phyloP scores from a whole-genome alignment of 2,329 filamentous ascomycete species.

The Sporothrix protearum region DNA sequence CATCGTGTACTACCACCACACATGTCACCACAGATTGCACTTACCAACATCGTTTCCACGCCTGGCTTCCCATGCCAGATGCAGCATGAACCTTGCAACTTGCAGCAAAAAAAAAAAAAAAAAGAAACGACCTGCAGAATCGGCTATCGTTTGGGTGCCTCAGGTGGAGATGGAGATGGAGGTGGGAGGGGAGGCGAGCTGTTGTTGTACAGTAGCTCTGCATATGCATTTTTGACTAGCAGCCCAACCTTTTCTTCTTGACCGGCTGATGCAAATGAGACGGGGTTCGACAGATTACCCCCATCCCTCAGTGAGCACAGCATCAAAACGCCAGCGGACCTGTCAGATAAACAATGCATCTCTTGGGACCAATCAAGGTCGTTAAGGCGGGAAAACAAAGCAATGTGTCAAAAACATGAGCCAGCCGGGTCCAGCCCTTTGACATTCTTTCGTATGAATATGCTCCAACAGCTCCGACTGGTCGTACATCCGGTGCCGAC shows the following conservation, averaged over 20 bases:
- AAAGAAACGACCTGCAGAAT: conserved; percentile 17
- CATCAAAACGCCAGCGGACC: background rate
- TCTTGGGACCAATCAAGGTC: background rate
- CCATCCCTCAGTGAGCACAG: background rate
- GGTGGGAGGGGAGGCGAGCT: background rate
- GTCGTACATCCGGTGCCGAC: background rate
- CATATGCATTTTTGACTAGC: background rate
- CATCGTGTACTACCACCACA: background rate
- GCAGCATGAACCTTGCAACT: background rate
- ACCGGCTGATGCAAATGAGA: background rate
- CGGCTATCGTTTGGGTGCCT: background rate
- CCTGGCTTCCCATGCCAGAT: conserved; percentile 8
- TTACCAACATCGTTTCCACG: conserved; percentile 1
- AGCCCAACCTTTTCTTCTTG: background rate
- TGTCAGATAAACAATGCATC: conserved; percentile 13
- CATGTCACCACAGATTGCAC: background rate
- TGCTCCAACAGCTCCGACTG: background rate
- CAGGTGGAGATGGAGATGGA: background rate
- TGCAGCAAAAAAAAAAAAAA: conserved; percentile 2
- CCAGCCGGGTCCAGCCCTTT: background rate
- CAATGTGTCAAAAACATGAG: background rate
- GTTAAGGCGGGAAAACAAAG: background rate
- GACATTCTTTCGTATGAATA: too few relatives aligned
- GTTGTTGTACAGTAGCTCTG: background rate
- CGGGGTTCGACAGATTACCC: background rate